Conservation (phyloP, 164 flowering plant species). For the Sextonia rubra region DNA sequence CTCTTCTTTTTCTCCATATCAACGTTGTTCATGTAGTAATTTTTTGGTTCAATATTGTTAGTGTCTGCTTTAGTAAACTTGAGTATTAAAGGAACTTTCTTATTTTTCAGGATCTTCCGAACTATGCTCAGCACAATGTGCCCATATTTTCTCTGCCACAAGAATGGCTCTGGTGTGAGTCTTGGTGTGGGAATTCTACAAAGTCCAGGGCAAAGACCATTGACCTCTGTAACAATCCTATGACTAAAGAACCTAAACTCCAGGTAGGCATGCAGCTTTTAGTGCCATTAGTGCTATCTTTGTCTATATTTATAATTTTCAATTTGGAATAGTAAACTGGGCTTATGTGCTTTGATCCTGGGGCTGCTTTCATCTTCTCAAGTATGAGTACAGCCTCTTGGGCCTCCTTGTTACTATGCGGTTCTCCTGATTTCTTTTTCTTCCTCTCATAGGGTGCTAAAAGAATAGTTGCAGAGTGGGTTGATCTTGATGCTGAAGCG, state of each 20-base stretch:
- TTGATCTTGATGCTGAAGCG: constrained; percentile 80
- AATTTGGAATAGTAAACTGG: too few species aligned
- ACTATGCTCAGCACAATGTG: constrained; percentile 93
- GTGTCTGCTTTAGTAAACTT: not conserved
- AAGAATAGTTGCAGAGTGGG: constrained; percentile 92
- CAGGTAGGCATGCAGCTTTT: constrained; percentile 43
- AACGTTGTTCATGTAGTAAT: not conserved
- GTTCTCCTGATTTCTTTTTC: not conserved
- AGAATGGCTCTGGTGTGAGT: constrained; percentile 99
- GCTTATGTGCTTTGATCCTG: too few species aligned
- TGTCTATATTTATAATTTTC: not conserved
- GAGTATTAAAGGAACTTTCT: not conserved
- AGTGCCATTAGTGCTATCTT: not conserved
- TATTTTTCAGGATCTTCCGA: constrained; percentile 86
- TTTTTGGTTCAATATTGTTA: not conserved
- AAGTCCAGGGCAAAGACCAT: constrained; percentile 88
- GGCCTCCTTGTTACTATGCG: not conserved
- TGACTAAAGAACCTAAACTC: constrained; percentile 99
- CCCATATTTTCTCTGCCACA: constrained; percentile 93
- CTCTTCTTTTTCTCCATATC: too few species aligned
- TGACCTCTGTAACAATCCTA: constrained; percentile 97
- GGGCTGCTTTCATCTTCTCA: too few species aligned
- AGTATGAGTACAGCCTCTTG: not conserved
- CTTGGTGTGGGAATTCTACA: constrained; percentile 95
- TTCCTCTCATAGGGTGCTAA: constrained; percentile 67